phyloP scores from a whole-genome alignment of 2,329 filamentous ascomycete genomes.

The Thermoascus crustaceus region DNA sequence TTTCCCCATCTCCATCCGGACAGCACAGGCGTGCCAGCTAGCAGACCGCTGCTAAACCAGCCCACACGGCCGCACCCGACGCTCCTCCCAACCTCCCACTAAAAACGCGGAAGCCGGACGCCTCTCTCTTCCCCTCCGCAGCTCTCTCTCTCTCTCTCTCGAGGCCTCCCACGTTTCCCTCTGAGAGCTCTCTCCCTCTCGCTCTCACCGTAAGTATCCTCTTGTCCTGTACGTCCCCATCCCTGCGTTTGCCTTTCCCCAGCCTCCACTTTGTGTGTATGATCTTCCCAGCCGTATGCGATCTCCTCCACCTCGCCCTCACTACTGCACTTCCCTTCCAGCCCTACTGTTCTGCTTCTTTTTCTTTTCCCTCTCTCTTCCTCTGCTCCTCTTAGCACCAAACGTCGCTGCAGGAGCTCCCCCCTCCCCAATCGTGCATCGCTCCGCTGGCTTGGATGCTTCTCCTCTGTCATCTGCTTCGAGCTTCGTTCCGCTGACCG shows the following conservation, averaged over 20 bases:
- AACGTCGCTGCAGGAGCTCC: no score
- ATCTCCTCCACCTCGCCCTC: constrained; percentile 8
- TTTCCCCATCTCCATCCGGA: no score
- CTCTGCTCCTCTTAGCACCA: constrained; percentile 23
- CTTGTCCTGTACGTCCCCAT: no score
- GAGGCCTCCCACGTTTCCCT: constrained; percentile 7
- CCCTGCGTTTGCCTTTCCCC: no score
- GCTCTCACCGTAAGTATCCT: no score
- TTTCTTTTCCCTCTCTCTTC: constrained; percentile 23
- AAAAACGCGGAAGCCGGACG: constrained; percentile 15
- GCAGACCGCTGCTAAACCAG: no score
- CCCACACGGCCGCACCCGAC: constrained; percentile 5
- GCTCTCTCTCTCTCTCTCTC: constrained; percentile 8
- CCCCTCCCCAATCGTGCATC: no score
- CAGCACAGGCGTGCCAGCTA: no score
- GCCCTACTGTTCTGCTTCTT: constrained; percentile 7
- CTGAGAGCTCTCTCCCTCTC: no score
- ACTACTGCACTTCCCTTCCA: constrained; percentile 3
- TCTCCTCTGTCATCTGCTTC: constrained; percentile 12
- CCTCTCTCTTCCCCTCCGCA: constrained; percentile 6
- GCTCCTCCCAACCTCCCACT: constrained; percentile 14
- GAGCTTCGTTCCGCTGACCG: no score
- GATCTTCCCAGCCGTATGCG: constrained; percentile 17
- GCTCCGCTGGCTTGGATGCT: no score
- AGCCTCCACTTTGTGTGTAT: constrained; percentile 21